Evolutionary conservation across 306 rosid genomes (phyloP), one percentile per base, ranked within the genome.

Genomic region (Cucumis cinereus): DNA sequence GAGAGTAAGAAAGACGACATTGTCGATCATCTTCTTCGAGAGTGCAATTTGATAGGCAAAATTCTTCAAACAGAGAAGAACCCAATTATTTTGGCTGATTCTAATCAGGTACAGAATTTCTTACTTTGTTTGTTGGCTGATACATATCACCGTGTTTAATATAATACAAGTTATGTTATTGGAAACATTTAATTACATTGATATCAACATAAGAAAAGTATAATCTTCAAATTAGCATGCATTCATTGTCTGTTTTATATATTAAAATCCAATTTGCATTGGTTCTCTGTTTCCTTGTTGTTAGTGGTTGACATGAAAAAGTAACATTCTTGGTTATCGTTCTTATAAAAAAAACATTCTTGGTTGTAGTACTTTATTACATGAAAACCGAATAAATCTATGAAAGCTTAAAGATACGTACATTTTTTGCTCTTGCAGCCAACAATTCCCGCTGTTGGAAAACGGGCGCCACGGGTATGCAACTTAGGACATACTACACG

Each of bases 401-500:
- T 72, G 45, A 30, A 16, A 72, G 60, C 45, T 72, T 72, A 26
- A 7, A 70, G 83, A 76, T 79, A 50, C 52, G 54, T 28, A 19
- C 11, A 33, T 52, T 83, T 60, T 67, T 74, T 86, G 82, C 35
- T 76, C 61, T 79, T 88, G 88, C 84, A 95, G 99, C 91, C 96
- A 82, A 92, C 99, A 4, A 33, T 82, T 69, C 86, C 88, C 72
- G 87, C 96, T 55, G 41, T 79, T 73, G 96, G 96, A 24, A 90
- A 86, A 79, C 84, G 12, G 74, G 86, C 90, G 12, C 93, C 96
- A 58, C 92, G 93, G 78, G 88, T 78, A 7, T 97, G 99, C 79
- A 90, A 95, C 85, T 79, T 92, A 71, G 99, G 99, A 33, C 98
- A 95, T 81, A 88, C 91, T 47, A 90, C 97, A 30, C 86, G 90